These are phyloP conservation scores for Aureobasidium uvarum DNA, from an alignment of 2,329 filamentous ascomycete genomes.

Conservation along the genomic window DNA sequence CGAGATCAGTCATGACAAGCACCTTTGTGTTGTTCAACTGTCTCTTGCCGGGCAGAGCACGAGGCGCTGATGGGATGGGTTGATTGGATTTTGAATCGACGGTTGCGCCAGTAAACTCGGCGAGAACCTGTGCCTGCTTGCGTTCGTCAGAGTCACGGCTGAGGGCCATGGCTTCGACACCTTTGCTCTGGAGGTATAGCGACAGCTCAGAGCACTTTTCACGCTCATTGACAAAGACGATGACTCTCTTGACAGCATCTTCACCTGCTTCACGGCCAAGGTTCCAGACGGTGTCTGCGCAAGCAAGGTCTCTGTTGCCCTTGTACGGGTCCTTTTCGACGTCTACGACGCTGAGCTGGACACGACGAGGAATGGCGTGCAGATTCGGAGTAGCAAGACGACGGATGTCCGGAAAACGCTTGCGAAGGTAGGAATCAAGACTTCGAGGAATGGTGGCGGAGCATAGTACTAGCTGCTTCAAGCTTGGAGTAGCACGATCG, in stretches of 20 bases:
- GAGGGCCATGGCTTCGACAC: constrained; percentile 81
- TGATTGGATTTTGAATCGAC: constrained; percentile 11
- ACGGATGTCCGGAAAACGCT: constrained; percentile 76
- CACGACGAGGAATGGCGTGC: constrained; percentile 90
- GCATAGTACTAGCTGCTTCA: constrained; percentile 86
- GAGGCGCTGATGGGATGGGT: neutral
- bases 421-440: constrained; percentile 79
- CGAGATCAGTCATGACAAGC: constrained; percentile 89
- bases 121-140: constrained; percentile 72
- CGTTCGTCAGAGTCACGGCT: constrained; percentile 79
- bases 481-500: constrained; percentile 73
- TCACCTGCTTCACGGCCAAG: constrained; percentile 73
- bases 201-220: constrained; percentile 82
- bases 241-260: constrained; percentile 70
- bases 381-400: constrained; percentile 93
- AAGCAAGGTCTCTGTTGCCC: constrained; percentile 89
- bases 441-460: constrained; percentile 93
- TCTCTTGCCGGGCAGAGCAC: constrained; percentile 37
- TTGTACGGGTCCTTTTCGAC: constrained; percentile 89
- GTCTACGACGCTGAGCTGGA: constrained; percentile 91
- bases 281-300: constrained; percentile 90
- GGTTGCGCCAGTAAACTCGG: constrained; percentile 63
- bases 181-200: constrained; percentile 74
- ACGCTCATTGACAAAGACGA: constrained; percentile 96
- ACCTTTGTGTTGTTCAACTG: constrained; percentile 77